Conservation (phyloP, 2,329 filamentous ascomycete genomes). For the Aspergillus sp. region DNA sequence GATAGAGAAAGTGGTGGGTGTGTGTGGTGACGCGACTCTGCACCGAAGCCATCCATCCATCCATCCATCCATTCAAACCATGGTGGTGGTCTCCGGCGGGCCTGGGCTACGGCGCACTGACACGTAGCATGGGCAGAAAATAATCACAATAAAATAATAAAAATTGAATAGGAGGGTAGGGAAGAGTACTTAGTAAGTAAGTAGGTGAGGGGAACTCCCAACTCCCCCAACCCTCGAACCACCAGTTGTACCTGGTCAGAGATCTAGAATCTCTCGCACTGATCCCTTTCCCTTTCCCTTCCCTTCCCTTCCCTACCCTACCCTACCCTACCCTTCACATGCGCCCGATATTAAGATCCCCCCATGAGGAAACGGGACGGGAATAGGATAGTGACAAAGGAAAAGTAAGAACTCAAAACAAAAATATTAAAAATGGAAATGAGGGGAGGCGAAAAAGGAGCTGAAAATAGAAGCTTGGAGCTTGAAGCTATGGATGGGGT, state of each 20-base stretch:
- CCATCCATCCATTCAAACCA: no score
- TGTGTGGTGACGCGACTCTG: no score
- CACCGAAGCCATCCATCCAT: no score
- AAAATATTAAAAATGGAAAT: background rate
- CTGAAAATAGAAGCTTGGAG: no score
- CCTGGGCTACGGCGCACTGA: background rate
- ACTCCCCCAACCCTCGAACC: background rate
- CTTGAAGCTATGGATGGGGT: no score
- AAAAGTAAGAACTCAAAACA: background rate
- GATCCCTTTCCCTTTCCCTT: constrained; percentile 11
- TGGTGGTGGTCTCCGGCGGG: background rate
- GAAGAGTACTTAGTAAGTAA: constrained; percentile 2
- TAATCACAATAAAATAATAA: background rate
- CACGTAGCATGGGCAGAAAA: constrained; percentile 8
- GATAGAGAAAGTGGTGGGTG: no score
- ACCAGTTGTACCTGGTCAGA: constrained; percentile 6
- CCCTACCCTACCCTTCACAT: constrained; percentile 4
- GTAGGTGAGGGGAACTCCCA: constrained; percentile 1
- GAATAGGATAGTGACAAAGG: background rate
- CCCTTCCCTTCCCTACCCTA: no score
- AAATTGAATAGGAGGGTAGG: background rate
- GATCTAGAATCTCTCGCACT: constrained; percentile 25
- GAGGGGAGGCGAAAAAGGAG: no score
- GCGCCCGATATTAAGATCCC: background rate
- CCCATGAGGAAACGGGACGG: background rate